These are phyloP conservation scores for Penstemon davidsonii DNA, from an alignment of 257 asterid genomes.

Conservation along the genomic window DNA sequence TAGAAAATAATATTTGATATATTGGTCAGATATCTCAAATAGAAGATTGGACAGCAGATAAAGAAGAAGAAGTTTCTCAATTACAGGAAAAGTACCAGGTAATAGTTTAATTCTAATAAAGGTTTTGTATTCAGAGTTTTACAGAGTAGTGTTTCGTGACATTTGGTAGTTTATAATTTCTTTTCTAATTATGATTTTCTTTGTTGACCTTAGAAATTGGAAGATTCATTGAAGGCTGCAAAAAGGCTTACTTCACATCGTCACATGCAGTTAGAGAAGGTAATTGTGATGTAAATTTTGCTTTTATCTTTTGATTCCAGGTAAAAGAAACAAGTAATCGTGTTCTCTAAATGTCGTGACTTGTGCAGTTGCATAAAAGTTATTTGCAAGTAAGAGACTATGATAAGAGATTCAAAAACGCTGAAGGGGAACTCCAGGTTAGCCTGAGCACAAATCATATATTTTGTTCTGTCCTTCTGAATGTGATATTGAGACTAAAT, in stretches of 20 bases:
- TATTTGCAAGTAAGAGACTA: slow-evolving; percentile 64
- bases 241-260: slow-evolving; percentile 56
- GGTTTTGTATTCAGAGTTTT: slow-evolving; percentile 22
- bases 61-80: slow-evolving; percentile 47
- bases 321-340: slow-evolving; percentile 7
- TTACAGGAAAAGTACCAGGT: slow-evolving; percentile 70
- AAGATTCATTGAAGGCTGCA: slow-evolving; percentile 61
- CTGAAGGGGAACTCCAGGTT: slow-evolving; percentile 84
- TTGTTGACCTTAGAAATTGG: slow-evolving; percentile 56
- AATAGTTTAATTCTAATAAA: slow-evolving; percentile 16
- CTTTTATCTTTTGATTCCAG: slow-evolving; percentile 11
- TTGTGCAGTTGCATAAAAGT: slow-evolving; percentile 64
- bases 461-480: neutral
- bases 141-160: slow-evolving; percentile 10
- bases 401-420: slow-evolving; percentile 57
- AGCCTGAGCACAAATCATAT: slow-evolving; percentile 17
- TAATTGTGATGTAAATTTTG: slow-evolving; percentile 26
- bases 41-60: slow-evolving; percentile 55
- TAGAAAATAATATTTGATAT: slow-evolving; percentile 21
- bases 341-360: slow-evolving; percentile 22
- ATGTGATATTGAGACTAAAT: neutral
- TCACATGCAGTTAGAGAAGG: slow-evolving; percentile 65
- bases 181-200: slow-evolving; percentile 22
- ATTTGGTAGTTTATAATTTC: slow-evolving; percentile 13
- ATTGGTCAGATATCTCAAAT: slow-evolving; percentile 57